Conservation (phyloP, 2,329 filamentous ascomycete species). For the Colletotrichum cereale region DNA sequence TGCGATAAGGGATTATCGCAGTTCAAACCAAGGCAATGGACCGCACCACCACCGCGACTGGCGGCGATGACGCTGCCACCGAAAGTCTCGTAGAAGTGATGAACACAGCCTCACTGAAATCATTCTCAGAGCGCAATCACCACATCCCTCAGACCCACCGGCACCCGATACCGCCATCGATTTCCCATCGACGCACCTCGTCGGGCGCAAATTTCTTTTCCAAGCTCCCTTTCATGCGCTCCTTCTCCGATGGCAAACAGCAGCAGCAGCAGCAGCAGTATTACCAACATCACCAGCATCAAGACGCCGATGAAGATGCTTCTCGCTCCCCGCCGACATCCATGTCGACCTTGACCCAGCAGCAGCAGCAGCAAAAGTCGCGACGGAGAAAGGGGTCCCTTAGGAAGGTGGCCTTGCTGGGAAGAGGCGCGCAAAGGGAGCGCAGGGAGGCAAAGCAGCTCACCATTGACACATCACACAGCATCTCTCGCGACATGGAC, state of each 20-base stretch:
- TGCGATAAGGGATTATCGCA: conserved; percentile 32
- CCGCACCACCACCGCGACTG: neutral
- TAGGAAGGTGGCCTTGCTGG: conserved; percentile 86
- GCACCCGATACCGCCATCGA: neutral
- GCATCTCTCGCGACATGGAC: conserved; percentile 42
- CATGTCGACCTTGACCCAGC: conserved; percentile 53
- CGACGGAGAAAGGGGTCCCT: conserved; percentile 86
- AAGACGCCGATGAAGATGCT: conserved; percentile 50
- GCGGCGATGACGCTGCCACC: conserved; percentile 3
- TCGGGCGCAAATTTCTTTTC: conserved; percentile 75
- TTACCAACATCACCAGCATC: conserved; percentile 38
- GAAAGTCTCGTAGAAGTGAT: conserved; percentile 4
- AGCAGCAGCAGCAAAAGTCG: conserved; percentile 55
- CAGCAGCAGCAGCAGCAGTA: conserved; percentile 25
- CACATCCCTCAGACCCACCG: neutral
- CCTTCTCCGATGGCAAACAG: conserved; percentile 48
- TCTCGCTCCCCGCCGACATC: conserved; percentile 43
- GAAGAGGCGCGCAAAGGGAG: conserved; percentile 76
- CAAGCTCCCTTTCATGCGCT: conserved; percentile 76
- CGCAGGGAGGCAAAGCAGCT: conserved; percentile 64
- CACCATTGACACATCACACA: conserved; percentile 56
- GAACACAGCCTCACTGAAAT: neutral
- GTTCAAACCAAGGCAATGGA: conserved; percentile 28
- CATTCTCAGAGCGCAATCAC: neutral
- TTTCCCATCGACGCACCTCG: conserved; percentile 58